These are phyloP conservation scores for Ustilago hordei DNA, from an alignment of 1,284 basidiomycete species.

Conservation along the genomic window DNA sequence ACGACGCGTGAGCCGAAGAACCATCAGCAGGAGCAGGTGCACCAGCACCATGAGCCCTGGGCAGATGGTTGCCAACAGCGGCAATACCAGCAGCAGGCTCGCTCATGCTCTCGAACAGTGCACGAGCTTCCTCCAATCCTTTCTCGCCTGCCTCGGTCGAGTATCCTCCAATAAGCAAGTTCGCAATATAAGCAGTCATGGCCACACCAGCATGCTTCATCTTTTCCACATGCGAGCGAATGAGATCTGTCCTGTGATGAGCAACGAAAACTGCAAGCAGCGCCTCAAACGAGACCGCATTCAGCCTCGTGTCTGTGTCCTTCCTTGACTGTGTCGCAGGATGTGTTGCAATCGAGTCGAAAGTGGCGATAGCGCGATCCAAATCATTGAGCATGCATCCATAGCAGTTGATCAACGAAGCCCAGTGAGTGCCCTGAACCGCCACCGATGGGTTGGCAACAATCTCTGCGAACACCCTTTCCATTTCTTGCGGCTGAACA, in stretches of 20 bases:
- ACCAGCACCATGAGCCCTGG: constrained; percentile 70
- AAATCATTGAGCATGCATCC: constrained; percentile 85
- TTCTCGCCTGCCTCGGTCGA: constrained; percentile 80
- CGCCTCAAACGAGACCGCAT: constrained; percentile 91
- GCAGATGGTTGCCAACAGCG: constrained; percentile 86
- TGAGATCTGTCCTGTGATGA: constrained; percentile 82
- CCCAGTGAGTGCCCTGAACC: constrained; percentile 89
- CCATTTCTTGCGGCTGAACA: constrained; percentile 82
- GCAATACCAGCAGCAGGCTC: constrained; percentile 89
- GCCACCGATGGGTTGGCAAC: constrained; percentile 73
- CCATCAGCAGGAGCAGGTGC: constrained; percentile 56
- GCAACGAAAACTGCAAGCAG: constrained; percentile 88
- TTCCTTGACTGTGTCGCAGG: constrained; percentile 68
- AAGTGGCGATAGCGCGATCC: constrained; percentile 80
- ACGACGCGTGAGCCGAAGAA: background rate
- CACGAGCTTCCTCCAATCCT: constrained; percentile 66
- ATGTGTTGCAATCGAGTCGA: constrained; percentile 78
- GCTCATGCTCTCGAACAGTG: constrained; percentile 84
- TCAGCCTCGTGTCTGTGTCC: constrained; percentile 72
- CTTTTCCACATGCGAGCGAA: constrained; percentile 78
- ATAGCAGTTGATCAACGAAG: constrained; percentile 88
- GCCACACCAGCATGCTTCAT: constrained; percentile 79
- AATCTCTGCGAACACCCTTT: constrained; percentile 78
- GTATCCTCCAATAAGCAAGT: constrained; percentile 82
- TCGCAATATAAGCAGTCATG: constrained; percentile 96